phyloP scores from a whole-genome alignment of 2,329 filamentous ascomycete species.

The Hypoxylon sp. region DNA sequence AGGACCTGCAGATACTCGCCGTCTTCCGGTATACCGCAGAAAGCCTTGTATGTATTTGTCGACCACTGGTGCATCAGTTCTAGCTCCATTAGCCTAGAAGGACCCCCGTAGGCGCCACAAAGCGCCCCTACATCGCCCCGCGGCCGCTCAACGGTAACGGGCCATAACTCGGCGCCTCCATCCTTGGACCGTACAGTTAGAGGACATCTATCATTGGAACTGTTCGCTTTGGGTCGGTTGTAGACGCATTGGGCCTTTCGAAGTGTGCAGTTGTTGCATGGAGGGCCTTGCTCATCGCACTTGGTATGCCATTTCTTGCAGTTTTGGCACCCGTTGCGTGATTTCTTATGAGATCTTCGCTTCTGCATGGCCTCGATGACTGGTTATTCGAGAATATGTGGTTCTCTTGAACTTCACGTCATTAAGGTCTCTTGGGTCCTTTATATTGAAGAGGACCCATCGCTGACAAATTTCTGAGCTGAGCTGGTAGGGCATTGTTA shows the following conservation, averaged over 20 bases:
- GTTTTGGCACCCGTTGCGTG: constrained; percentile 54
- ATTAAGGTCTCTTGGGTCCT: constrained; percentile 17
- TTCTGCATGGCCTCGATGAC: constrained; percentile 48
- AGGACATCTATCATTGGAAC: constrained; percentile 6
- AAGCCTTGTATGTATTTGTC: constrained; percentile 60
- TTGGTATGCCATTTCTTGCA: constrained; percentile 57
- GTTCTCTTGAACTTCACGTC: constrained; percentile 22
- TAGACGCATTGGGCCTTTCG: constrained; percentile 52
- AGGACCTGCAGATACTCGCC: constrained; percentile 54
- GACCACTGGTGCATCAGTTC: constrained; percentile 68
- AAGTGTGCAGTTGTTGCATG: constrained; percentile 51
- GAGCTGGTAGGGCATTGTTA: constrained; percentile 1
- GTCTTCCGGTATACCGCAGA: constrained; percentile 58
- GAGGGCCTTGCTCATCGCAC: constrained; percentile 51
- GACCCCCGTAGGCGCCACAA: constrained; percentile 40
- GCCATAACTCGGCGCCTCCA: not conserved
- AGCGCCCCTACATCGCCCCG: constrained; percentile 31
- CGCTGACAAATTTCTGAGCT: constrained; percentile 6
- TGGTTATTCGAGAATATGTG: not conserved
- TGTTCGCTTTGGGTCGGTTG: constrained; percentile 41
- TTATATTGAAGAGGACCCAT: constrained; percentile 17
- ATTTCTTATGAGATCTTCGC: constrained; percentile 55
- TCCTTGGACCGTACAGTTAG: constrained; percentile 27
- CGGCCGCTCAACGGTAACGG: constrained; percentile 28
- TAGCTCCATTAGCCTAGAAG: constrained; percentile 57